Base-by-base conservation (phyloP, 768 basidiomycete genomes). In the Mycena polygramma region DNA sequence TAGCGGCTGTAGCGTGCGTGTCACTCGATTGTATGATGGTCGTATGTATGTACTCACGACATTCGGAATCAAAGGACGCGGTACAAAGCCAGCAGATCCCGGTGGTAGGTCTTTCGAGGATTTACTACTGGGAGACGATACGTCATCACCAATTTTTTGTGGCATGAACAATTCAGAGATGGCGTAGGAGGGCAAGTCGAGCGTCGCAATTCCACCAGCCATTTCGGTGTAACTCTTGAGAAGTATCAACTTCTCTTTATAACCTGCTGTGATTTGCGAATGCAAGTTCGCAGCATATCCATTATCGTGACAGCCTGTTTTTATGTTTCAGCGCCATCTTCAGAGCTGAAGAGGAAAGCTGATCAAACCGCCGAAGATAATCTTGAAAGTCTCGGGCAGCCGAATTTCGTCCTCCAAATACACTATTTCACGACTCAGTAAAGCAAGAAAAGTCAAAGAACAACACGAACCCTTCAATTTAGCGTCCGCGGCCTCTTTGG, bases 401-500 rank as follows among this genome's bases (percentile, higher is more conserved):
- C 87, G 88, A 53, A 90, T 87, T 75, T 90, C 89, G 69, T 89
- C 87, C 74, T 89, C 88, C 46, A 92, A 81, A 73, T 86, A 86
- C 66, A 86, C 79, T 90, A 77, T 67, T 77, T 35, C 57, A 26
- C 6, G 30, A 22, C 57, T 61, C 26, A 54, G 46, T 24, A 71
- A 52, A 63, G 57, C 20, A 55, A 22, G 35, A 36, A 26, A 35
- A 46, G 8, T 36, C 24, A 1, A 63, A 57, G 52, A 35, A 41
- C 45, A 81, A 79, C 13, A 52, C 79, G 64, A 71, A 92, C 92
- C 90, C 83, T 91, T 92, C 78, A 93, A 87, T 81, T 93, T 93
- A 51, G 90, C 86, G 77, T 93, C 92, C 43, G 90, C 92, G 8
- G 89, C 91, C 83, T 93, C 92, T 80, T 93, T 93, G 59, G 86